phyloP scores from a whole-genome alignment of 768 basidiomycete species.

The Pleurotus ostreatus region DNA sequence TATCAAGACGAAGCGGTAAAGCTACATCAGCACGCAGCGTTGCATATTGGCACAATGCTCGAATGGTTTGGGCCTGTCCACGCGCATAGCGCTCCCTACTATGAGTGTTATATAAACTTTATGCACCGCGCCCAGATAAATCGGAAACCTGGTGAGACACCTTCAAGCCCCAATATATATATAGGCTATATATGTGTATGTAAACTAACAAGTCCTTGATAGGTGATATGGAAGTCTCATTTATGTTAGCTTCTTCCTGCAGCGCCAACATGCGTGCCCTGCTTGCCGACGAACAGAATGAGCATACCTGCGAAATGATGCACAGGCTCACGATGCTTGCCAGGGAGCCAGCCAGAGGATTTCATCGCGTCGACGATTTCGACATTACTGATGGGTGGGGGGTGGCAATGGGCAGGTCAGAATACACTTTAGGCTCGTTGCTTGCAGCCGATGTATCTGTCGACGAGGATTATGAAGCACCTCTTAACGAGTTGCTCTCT shows the following conservation, averaged over 20 bases:
- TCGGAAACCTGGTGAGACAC: slow-evolving; percentile 13
- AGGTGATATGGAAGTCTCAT: slow-evolving; percentile 17
- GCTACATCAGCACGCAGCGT: slow-evolving; percentile 18
- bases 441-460: neutral
- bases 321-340: slow-evolving; percentile 7
- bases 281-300: slow-evolving; percentile 11
- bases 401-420: neutral
- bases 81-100: slow-evolving; percentile 21
- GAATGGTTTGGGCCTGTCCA: slow-evolving; percentile 21
- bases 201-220: neutral
- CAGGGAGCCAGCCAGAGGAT: slow-evolving; percentile 15
- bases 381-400: neutral
- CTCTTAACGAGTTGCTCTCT: neutral
- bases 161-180: neutral
- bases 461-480: neutral
- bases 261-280: slow-evolving; percentile 12
- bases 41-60: slow-evolving; percentile 18
- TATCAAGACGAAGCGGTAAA: slow-evolving; percentile 15
- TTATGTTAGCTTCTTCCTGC: slow-evolving; percentile 9
- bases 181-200: neutral
- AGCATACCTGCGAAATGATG: slow-evolving; percentile 7
- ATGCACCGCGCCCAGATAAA: slow-evolving; percentile 21
- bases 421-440: neutral
- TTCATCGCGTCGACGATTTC: slow-evolving; percentile 6
- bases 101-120: slow-evolving; percentile 23